Evolutionary conservation across 805 yeast genomes (phyloP).

Genomic region (Lipomyces lipofer): DNA sequence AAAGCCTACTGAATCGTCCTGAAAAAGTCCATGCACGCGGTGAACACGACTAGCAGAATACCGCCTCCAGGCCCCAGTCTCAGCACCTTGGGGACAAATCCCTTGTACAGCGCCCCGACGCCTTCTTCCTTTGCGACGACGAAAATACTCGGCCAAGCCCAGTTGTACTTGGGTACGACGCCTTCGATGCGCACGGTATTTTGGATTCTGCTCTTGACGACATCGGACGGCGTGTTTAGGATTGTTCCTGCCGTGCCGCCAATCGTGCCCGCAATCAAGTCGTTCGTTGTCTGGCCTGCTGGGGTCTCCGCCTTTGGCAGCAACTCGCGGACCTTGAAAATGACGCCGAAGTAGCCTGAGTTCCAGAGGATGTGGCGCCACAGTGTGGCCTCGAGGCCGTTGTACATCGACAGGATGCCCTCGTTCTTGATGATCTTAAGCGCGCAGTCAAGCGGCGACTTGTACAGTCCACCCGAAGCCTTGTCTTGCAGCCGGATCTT

Average conservation of each 20-base stretch:
- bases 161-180: slow-evolving; percentile 80
- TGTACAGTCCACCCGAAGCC: slow-evolving; percentile 62
- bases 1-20: slow-evolving; percentile 31
- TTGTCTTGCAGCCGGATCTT: slow-evolving; percentile 93
- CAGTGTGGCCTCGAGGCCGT: slow-evolving; percentile 93
- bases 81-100: slow-evolving; percentile 93
- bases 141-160: slow-evolving; percentile 82
- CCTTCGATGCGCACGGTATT: slow-evolving; percentile 65
- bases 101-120: slow-evolving; percentile 85
- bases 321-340: slow-evolving; percentile 76
- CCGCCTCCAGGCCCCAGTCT: slow-evolving; percentile 99
- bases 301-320: slow-evolving; percentile 76
- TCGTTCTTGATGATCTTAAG: slow-evolving; percentile 67
- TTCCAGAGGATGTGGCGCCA: slow-evolving; percentile 98
- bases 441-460: slow-evolving; percentile 81
- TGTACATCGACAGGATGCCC: slow-evolving; percentile 82
- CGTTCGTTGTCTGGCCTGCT: slow-evolving; percentile 77
- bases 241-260: slow-evolving; percentile 98
- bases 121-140: slow-evolving; percentile 90
- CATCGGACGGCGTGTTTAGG: slow-evolving; percentile 91
- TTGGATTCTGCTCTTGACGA: slow-evolving; percentile 95
- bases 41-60: slow-evolving; percentile 93
- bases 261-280: slow-evolving; percentile 86
- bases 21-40: slow-evolving; percentile 92
- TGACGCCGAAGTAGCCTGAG: slow-evolving; percentile 96